Percentiles rank a stretch among this genome's conserved stretches.
These are phyloP conservation scores for Kickxella alabastrina DNA, from an alignment of 192 early-diverging fungal species.

Conservation along the genomic window DNA sequence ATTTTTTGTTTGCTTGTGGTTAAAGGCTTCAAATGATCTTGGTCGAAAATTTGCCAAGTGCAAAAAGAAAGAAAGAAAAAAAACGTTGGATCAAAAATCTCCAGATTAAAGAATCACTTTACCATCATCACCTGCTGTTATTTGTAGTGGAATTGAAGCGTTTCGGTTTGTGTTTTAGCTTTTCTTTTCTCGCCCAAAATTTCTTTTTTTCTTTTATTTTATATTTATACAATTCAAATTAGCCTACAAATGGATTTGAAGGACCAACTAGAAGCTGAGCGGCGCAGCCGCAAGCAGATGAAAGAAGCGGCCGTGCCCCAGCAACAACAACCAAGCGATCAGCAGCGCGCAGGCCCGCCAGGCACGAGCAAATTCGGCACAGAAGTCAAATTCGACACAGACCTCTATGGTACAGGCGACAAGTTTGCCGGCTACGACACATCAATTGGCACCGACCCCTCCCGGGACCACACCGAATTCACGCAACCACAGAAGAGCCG, in stretches of 20 bases:
- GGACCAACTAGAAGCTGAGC: conserved; percentile 40
- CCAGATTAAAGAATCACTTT: too few species aligned
- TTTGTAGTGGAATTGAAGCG: too few species aligned
- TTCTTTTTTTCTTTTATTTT: background rate
- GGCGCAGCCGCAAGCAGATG: conserved; percentile 25
- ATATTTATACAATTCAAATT: background rate
- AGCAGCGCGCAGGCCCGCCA: background rate
- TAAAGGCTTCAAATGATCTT: too few species aligned
- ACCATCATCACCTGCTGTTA: too few species aligned
- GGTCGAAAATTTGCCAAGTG: too few species aligned
- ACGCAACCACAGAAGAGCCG: conserved; percentile 54
- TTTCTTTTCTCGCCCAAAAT: too few species aligned
- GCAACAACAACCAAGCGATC: background rate
- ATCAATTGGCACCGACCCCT: conserved; percentile 36
- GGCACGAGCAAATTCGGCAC: conserved; percentile 1
- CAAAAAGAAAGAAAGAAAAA: too few species aligned
- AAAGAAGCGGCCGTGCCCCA: background rate
- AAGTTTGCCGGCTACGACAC: conserved; percentile 70
- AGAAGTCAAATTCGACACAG: conserved; percentile 62
- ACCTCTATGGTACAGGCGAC: conserved; percentile 62
- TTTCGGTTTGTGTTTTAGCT: too few species aligned
- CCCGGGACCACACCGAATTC: conserved; percentile 27
- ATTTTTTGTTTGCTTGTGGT: background rate
- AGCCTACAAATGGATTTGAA: conserved; percentile 16
- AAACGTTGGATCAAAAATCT: too few species aligned